Conservation (phyloP, 106 monocot genomes). For the Apostasia shenzhenica region DNA sequence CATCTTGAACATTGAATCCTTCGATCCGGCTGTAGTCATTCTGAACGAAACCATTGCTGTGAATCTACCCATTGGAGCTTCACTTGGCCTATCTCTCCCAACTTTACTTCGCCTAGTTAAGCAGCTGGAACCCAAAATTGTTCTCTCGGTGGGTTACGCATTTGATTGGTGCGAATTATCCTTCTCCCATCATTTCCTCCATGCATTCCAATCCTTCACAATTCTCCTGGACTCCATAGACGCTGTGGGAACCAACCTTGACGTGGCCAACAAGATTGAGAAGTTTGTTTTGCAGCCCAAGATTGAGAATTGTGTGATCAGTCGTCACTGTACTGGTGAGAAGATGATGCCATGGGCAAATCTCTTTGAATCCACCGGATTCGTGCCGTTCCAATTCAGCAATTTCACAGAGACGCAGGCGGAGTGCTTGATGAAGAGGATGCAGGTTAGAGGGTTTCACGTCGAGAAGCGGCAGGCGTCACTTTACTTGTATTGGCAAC, state of each 20-base stretch:
- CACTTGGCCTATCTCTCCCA: conserved; percentile 23
- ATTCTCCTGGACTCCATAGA: conserved; percentile 84
- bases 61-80: conserved; percentile 59
- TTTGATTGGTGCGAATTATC: conserved; percentile 60
- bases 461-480: conserved; percentile 77
- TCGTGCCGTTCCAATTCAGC: conserved; percentile 62
- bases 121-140: conserved; percentile 72
- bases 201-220: conserved; percentile 46
- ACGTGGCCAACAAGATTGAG: conserved; percentile 64
- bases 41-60: conserved; percentile 66
- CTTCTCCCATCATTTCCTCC: conserved; percentile 59
- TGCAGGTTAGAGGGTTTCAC: conserved; percentile 76
- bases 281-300: conserved; percentile 65
- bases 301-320: conserved; percentile 38
- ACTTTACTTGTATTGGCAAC: conserved; percentile 72
- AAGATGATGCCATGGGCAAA: conserved; percentile 54
- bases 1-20: conserved; percentile 11
- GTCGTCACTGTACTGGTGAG: conserved; percentile 33
- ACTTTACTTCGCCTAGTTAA: conserved; percentile 61
- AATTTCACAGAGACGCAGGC: conserved; percentile 91
- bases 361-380: conserved; percentile 48
- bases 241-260: conserved; percentile 46
- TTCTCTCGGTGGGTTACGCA: conserved; percentile 64
- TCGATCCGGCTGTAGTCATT: conserved; percentile 6
- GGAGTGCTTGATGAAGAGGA: conserved; percentile 81